Evolutionary conservation across 1,284 basidiomycete genomes (phyloP), one percentile per base, ranked within the genome.

Genomic region (Puccinia novopanici): DNA sequence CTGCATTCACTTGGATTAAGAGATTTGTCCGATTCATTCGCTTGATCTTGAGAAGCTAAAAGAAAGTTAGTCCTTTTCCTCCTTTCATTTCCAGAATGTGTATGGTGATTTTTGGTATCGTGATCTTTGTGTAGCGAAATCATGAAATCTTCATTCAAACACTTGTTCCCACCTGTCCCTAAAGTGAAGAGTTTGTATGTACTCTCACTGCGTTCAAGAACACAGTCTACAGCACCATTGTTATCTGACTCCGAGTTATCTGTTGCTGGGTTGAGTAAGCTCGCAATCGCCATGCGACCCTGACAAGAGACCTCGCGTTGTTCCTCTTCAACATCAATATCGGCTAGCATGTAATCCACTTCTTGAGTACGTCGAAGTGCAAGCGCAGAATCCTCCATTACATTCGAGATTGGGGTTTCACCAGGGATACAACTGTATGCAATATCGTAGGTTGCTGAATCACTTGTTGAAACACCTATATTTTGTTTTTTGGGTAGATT

Each of bases 391-490:
- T 74, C 54, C 8, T 68, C 40, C 65, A 74, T 57, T 22, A 45
- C 12, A 27, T 74, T 22, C 3, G 40, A 37, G 19, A 57, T 45
- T 3, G 72, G 72, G n/a, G 57, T 57, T 34, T 74, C 54, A 40
- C 24, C 54, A 42, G 57, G 48, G 24, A 57, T 17, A 22, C 30
- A 74, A 30, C 15, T 15, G 55, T 74, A 74, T 15, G 34, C 24
- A 57, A 74, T 22, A 24, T 74, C 54, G 42, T 74, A 59, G 8
- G 57, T 40, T 10, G 15, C 15, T 0, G 72, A 55, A 10, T 37
- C 30, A 59, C 72, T 74, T 30, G 34, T 40, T n/a, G 72, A 74
- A 24, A 74, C 42, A 59, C 45, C 72, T 74, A 52, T n/a, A 34
- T 2, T 34, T 34, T 34, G 34, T 34, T 34, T 34, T 34, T 34